Conservation (phyloP, 495 filamentous ascomycete genomes). For the Niebla homalea region DNA sequence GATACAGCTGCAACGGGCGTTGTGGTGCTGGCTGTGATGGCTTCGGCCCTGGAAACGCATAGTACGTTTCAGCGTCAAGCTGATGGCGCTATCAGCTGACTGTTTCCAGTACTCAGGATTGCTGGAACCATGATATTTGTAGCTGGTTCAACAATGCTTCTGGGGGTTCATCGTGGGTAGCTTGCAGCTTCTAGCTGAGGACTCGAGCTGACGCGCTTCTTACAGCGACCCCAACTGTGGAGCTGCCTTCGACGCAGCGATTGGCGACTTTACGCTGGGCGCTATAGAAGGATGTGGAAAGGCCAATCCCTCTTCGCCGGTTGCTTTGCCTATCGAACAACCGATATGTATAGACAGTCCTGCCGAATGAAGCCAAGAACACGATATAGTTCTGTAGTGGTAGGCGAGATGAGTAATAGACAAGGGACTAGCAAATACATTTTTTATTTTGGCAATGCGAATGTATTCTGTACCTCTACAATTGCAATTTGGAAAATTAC, state of each 20-base stretch:
- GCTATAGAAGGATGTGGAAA: slow-evolving; percentile 2
- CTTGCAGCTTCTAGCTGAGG: too few relatives aligned
- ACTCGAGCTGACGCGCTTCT: background rate
- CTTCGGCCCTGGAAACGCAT: slow-evolving; percentile 8
- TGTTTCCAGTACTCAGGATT: slow-evolving; percentile 12
- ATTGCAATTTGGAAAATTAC: too few relatives aligned
- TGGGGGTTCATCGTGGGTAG: slow-evolving; percentile 8
- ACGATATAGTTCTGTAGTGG: too few relatives aligned
- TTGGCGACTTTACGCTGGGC: slow-evolving; percentile 4
- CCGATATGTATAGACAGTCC: slow-evolving; percentile 1
- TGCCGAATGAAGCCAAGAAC: too few relatives aligned
- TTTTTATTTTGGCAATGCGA: too few relatives aligned
- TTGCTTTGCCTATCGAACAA: background rate
- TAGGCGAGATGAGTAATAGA: too few relatives aligned
- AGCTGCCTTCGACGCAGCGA: slow-evolving; percentile 7
- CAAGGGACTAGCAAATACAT: too few relatives aligned
- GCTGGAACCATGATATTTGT: slow-evolving; percentile 15
- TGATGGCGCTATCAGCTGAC: background rate
- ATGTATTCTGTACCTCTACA: too few relatives aligned
- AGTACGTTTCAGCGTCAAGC: background rate
- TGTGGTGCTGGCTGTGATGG: slow-evolving; percentile 15
- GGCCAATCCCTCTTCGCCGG: slow-evolving; percentile 3
- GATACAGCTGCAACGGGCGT: slow-evolving; percentile 16
- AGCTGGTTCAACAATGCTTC: slow-evolving; percentile 16
- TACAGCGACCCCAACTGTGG: slow-evolving; percentile 15